phyloP scores from a whole-genome alignment of 2,329 filamentous ascomycete species.

The Fusarium sp. region DNA sequence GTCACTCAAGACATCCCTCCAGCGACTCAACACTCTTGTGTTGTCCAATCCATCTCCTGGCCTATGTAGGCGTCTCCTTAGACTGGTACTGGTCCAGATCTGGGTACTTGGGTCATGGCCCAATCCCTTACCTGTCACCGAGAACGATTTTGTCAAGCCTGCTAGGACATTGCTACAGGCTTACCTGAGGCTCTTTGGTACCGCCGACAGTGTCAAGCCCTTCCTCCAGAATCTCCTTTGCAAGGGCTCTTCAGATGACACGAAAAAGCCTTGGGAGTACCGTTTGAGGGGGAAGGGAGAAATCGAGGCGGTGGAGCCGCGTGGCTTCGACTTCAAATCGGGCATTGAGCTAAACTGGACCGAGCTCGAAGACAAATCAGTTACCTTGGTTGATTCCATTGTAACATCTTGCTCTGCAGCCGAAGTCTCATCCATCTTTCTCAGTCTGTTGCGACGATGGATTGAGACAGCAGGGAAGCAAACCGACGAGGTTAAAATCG shows the following conservation, averaged over 20 bases:
- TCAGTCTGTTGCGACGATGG: slow-evolving; percentile 70
- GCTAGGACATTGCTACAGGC: slow-evolving; percentile 65
- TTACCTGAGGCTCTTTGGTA: slow-evolving; percentile 68
- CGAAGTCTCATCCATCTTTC: slow-evolving; percentile 70
- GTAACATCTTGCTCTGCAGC: slow-evolving; percentile 63
- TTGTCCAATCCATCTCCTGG: slow-evolving; percentile 76
- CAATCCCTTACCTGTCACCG: slow-evolving; percentile 46
- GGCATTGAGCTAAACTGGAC: slow-evolving; percentile 53
- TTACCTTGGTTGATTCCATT: slow-evolving; percentile 63
- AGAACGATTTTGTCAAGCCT: slow-evolving; percentile 57
- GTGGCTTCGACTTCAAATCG: slow-evolving; percentile 21
- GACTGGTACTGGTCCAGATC: slow-evolving; percentile 69
- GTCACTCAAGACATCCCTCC: slow-evolving; percentile 63
- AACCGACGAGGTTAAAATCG: slow-evolving; percentile 43
- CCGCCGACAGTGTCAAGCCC: slow-evolving; percentile 59
- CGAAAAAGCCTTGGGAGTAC: slow-evolving; percentile 64
- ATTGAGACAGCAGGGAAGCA: slow-evolving; percentile 52
- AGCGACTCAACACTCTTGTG: slow-evolving; percentile 66
- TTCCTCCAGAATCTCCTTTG: slow-evolving; percentile 69
- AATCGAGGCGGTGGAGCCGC: slow-evolving; percentile 62
- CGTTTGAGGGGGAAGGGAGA: slow-evolving; percentile 57
- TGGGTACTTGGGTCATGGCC: slow-evolving; percentile 72
- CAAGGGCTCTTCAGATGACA: slow-evolving; percentile 56
- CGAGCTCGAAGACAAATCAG: slow-evolving; percentile 61
- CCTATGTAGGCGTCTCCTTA: slow-evolving; percentile 70